A percentile compares a stretch with the other conserved stretches of the same genome.
Conservation (phyloP, 2,329 filamentous ascomycete species). For the Cercospora zeae-maydis region DNA sequence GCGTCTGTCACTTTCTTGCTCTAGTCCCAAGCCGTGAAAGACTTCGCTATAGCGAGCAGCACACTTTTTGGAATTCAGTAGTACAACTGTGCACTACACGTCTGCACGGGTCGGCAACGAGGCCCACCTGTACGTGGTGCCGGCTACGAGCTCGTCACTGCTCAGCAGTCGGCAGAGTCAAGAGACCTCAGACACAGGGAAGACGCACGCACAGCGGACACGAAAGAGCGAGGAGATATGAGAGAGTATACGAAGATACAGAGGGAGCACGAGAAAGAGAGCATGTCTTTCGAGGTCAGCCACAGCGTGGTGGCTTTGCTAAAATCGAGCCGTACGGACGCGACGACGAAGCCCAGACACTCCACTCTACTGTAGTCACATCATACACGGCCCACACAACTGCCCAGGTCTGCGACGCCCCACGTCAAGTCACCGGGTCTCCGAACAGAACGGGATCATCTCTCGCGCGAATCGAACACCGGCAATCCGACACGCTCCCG, state of each 20-base stretch:
- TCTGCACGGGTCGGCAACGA: slow-evolving; percentile 4
- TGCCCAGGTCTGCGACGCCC: not conserved
- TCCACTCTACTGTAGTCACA: slow-evolving; percentile 17
- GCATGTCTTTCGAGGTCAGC: not conserved
- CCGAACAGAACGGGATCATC: not conserved
- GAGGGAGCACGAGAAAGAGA: not conserved
- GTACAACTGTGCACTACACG: not conserved
- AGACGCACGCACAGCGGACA: too few relatives aligned
- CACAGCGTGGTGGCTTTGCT: not conserved
- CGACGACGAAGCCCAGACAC: slow-evolving; percentile 4
- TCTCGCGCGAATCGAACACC: not conserved
- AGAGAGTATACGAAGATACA: too few relatives aligned
- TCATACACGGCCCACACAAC: too few relatives aligned
- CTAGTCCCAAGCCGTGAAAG: too few relatives aligned
- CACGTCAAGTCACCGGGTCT: not conserved
- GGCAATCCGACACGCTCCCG: not conserved
- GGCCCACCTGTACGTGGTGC: too few relatives aligned
- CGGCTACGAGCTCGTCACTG: too few relatives aligned
- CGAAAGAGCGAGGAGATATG: too few relatives aligned
- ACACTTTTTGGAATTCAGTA: slow-evolving; percentile 7
- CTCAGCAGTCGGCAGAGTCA: too few relatives aligned
- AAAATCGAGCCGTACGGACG: not conserved
- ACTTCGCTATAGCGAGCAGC: slow-evolving; percentile 8
- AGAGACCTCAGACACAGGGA: too few relatives aligned
- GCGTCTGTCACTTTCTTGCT: too few relatives aligned